Percentiles rank a stretch among this genome's conserved stretches.
These are phyloP conservation scores for Komagataella populi DNA, from an alignment of 805 yeast genomes.

Conservation along the genomic window DNA sequence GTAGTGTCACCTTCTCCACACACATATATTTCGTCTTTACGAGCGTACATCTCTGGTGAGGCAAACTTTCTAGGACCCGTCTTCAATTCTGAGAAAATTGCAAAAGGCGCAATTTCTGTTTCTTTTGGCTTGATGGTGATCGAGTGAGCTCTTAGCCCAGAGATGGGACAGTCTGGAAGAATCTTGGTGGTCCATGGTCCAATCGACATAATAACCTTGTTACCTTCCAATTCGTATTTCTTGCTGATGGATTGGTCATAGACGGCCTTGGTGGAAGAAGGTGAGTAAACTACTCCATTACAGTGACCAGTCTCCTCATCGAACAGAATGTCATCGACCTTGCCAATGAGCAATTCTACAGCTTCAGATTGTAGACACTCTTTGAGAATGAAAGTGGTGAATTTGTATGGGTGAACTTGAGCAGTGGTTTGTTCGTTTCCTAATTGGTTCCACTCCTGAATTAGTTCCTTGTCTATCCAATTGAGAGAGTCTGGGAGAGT, in stretches of 20 bases:
- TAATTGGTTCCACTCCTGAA: constrained; percentile 61
- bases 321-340: constrained; percentile 55
- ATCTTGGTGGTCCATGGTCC: constrained; percentile 97
- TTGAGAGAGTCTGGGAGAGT: constrained; percentile 49
- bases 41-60: constrained; percentile 89
- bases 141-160: constrained; percentile 90
- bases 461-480: constrained; percentile 60
- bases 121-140: constrained; percentile 74
- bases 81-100: constrained; percentile 84
- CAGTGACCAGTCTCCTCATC: constrained; percentile 54
- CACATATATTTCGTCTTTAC: constrained; percentile 90
- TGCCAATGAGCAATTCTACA: constrained; percentile 77
- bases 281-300: constrained; percentile 52
- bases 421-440: constrained; percentile 88
- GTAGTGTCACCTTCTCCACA: constrained; percentile 95
- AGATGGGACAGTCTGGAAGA: constrained; percentile 85
- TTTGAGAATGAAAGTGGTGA: constrained; percentile 71
- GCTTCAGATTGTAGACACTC: constrained; percentile 75
- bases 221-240: constrained; percentile 41
- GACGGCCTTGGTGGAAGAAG: constrained; percentile 20
- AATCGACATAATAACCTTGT: constrained; percentile 70
- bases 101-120: constrained; percentile 70
- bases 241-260: constrained; percentile 16
- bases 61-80: constrained; percentile 56
- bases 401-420: constrained; percentile 91